These are phyloP conservation scores for Euphrasia arctica DNA, from an alignment of 305 asterid genomes.

Conservation along the genomic window DNA sequence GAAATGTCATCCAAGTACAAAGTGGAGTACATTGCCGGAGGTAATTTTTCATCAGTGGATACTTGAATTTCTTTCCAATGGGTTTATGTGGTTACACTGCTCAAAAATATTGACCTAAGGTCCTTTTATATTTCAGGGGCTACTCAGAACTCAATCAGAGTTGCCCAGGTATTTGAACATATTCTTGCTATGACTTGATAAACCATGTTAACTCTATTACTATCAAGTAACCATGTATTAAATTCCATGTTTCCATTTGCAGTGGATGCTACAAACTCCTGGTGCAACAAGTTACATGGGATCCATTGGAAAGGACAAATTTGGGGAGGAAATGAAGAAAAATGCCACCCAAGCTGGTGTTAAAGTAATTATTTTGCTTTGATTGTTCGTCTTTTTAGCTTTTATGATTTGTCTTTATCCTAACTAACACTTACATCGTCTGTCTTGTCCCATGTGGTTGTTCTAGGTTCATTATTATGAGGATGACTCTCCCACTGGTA, in stretches of 20 bases:
- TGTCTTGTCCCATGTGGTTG: slow-evolving; percentile 11
- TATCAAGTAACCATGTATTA: background rate
- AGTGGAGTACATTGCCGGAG: slow-evolving; percentile 95
- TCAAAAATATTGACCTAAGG: background rate
- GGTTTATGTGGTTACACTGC: background rate
- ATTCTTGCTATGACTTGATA: slow-evolving; percentile 16
- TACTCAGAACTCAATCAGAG: slow-evolving; percentile 60
- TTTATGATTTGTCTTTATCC: slow-evolving; percentile 8
- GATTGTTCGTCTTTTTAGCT: slow-evolving; percentile 10
- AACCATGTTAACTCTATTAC: slow-evolving; percentile 5
- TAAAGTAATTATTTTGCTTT: slow-evolving; percentile 43
- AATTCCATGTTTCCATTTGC: slow-evolving; percentile 25
- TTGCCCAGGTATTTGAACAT: slow-evolving; percentile 44
- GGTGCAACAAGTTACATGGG: slow-evolving; percentile 94
- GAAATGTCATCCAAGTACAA: slow-evolving; percentile 70
- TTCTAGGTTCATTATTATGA: slow-evolving; percentile 82
- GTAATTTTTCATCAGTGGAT: slow-evolving; percentile 34
- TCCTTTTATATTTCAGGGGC: slow-evolving; percentile 39
- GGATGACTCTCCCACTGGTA: slow-evolving; percentile 88
- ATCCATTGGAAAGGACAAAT: slow-evolving; percentile 93
- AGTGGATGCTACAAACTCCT: slow-evolving; percentile 98
- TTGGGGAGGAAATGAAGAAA: slow-evolving; percentile 90
- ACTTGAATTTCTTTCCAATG: slow-evolving; percentile 6
- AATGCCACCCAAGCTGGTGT: slow-evolving; percentile 68
- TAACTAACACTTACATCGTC: slow-evolving; percentile 12